Percentiles rank a stretch among this genome's conserved stretches.
Evolutionary conservation across 306 rosid genomes (phyloP).

Genomic region (Begonia fuchsioides): DNA sequence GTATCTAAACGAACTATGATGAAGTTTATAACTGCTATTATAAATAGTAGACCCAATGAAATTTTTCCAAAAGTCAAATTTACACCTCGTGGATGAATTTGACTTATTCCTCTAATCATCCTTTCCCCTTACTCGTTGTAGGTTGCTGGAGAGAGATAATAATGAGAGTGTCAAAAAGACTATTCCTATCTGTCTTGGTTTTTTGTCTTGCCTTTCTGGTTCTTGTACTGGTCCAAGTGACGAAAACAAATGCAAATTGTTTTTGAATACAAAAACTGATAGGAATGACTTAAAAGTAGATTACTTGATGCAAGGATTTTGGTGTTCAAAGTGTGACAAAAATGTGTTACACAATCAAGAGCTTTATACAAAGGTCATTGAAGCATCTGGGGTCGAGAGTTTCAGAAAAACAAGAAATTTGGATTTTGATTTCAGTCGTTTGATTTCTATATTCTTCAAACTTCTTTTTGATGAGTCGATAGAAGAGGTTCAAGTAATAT

Average conservation of each 20-base stretch:
- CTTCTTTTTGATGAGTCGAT: constrained; percentile 68
- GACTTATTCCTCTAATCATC: constrained; percentile 8
- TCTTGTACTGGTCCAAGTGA: constrained; percentile 32
- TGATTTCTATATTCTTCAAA: constrained; percentile 48
- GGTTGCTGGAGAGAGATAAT: constrained; percentile 39
- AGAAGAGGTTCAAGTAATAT: constrained; percentile 76
- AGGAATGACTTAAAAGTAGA: constrained; percentile 35
- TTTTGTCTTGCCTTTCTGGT: constrained; percentile 79
- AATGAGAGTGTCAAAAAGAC: constrained; percentile 37
- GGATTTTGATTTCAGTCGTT: constrained; percentile 34
- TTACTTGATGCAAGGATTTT: constrained; percentile 55
- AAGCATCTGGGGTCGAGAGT: constrained; percentile 12
- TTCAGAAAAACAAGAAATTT: constrained; percentile 21
- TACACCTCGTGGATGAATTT: too few species aligned
- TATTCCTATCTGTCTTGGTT: constrained; percentile 64
- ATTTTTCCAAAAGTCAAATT: too few species aligned
- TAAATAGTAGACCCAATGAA: too few species aligned
- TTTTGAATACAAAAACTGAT: constrained; percentile 26
- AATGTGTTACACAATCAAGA: constrained; percentile 17
- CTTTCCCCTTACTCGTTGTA: constrained; percentile 18
- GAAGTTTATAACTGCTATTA: too few species aligned
- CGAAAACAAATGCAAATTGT: constrained; percentile 33
- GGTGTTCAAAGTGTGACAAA: constrained; percentile 76
- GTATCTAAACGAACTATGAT: too few species aligned
- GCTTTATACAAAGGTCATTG: constrained; percentile 21